phyloP scores from a whole-genome alignment of 176 grass and related monocot genomes.

The Thinopyrum elongatum region DNA sequence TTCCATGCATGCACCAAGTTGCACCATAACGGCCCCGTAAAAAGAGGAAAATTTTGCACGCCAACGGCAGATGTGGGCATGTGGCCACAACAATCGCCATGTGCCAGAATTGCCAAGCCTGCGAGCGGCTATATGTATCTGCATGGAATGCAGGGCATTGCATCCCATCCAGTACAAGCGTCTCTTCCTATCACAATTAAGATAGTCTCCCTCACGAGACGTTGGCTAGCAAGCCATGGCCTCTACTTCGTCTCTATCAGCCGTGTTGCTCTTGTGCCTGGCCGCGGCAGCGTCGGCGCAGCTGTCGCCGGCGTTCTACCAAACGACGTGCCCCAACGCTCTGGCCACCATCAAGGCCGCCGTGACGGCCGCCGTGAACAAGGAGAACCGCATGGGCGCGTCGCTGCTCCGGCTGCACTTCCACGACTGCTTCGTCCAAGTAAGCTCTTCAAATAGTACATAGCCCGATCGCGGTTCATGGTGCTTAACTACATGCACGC shows the following conservation, averaged over 20 bases:
- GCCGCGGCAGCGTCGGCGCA: constrained; percentile 45
- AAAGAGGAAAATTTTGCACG: background rate
- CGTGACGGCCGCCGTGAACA: constrained; percentile 53
- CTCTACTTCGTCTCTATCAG: background rate
- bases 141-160: constrained; percentile 30
- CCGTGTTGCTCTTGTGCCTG: constrained; percentile 27
- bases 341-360: constrained; percentile 58
- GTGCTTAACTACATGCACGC: too few species aligned
- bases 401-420: constrained; percentile 80
- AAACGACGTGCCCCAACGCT: constrained; percentile 53
- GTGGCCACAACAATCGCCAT: background rate
- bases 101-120: background rate
- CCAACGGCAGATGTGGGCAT: background rate
- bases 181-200: background rate
- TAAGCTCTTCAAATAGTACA: constrained; percentile 8
- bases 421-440: constrained; percentile 92
- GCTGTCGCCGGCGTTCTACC: constrained; percentile 81
- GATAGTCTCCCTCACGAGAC: too few species aligned
- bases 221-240: constrained; percentile 25
- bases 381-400: constrained; percentile 63
- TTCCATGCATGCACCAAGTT: background rate
- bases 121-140: constrained; percentile 29
- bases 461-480: background rate
- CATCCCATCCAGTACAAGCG: constrained; percentile 7
- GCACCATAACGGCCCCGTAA: background rate